These are phyloP conservation scores for Diaporthe sp. DNA, from an alignment of 2,329 filamentous ascomycete species.

Conservation along the genomic window DNA sequence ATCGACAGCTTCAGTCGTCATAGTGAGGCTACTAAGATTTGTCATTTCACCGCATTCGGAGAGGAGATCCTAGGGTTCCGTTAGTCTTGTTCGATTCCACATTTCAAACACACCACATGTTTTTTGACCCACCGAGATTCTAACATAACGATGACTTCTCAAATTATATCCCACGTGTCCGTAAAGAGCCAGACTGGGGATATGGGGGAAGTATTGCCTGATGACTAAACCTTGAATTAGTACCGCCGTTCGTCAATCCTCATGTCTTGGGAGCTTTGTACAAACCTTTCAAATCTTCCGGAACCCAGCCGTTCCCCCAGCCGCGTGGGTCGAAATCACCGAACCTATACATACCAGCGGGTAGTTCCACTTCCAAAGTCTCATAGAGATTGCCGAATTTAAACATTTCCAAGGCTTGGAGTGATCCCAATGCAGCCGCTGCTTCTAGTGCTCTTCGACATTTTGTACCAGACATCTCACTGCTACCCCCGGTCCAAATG, in stretches of 20 bases:
- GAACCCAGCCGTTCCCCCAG: background rate
- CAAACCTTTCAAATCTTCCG: background rate
- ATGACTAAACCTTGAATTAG: background rate
- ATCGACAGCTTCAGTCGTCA: background rate
- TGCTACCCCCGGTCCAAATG: background rate
- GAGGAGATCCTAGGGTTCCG: background rate
- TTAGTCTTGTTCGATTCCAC: background rate
- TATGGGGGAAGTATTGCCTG: background rate
- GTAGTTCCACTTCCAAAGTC: background rate
- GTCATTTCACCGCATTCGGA: background rate
- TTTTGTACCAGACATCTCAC: background rate
- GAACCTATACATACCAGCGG: background rate
- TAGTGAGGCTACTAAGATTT: background rate
- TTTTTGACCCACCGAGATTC: background rate
- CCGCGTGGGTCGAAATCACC: too few relatives aligned
- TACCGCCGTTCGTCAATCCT: background rate
- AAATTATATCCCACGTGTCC: background rate
- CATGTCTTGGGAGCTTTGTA: background rate
- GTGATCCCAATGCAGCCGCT: background rate
- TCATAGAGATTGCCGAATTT: background rate
- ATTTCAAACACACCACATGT: background rate
- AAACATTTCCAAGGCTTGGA: background rate
- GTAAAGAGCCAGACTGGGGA: conserved; percentile 1
- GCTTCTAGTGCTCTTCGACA: background rate
- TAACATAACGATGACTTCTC: background rate